phyloP scores from a whole-genome alignment of 768 basidiomycete species.

The Xerocomellus chrysenteron region DNA sequence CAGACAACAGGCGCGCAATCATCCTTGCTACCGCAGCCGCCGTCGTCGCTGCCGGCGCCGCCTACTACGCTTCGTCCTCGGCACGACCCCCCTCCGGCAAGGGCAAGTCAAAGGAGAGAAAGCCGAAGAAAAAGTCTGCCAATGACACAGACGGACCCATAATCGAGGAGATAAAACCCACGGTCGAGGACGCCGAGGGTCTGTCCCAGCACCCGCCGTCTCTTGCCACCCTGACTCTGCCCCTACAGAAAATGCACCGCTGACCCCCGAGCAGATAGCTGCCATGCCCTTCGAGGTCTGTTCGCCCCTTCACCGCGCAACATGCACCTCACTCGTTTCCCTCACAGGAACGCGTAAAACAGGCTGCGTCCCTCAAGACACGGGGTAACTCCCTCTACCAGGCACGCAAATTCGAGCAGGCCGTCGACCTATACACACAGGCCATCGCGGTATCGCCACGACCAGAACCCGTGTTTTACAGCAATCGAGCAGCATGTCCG shows the following conservation, averaged over 20 bases:
- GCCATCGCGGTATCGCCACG: slow-evolving; percentile 74
- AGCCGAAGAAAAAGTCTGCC: slow-evolving; percentile 50
- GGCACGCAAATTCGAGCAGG: slow-evolving; percentile 54
- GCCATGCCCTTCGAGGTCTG: slow-evolving; percentile 57
- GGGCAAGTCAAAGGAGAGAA: slow-evolving; percentile 48
- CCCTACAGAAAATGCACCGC: slow-evolving; percentile 39
- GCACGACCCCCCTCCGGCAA: slow-evolving; percentile 36
- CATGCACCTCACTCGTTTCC: slow-evolving; percentile 11
- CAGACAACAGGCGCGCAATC: slow-evolving; percentile 77
- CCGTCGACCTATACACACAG: slow-evolving; percentile 66
- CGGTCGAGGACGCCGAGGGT: slow-evolving; percentile 37
- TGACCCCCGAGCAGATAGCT: slow-evolving; percentile 56
- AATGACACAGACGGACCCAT: slow-evolving; percentile 72
- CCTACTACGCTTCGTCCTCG: slow-evolving; percentile 61
- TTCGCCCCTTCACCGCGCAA: slow-evolving; percentile 6
- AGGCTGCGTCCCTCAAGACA: slow-evolving; percentile 64
- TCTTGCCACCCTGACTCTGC: not conserved
- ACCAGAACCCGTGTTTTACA: slow-evolving; percentile 91
- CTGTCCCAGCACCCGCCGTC: slow-evolving; percentile 8
- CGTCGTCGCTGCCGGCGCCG: slow-evolving; percentile 67
- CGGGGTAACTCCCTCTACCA: slow-evolving; percentile 74
- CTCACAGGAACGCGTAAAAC: slow-evolving; percentile 59
- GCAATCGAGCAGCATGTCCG: slow-evolving; percentile 95
- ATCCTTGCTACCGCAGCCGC: slow-evolving; percentile 72
- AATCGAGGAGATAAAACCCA: slow-evolving; percentile 69